A percentile compares a stretch with the other conserved stretches of the same genome.
Conservation (phyloP, 2,329 filamentous ascomycete species). For the Arthrobotrys megalospora region DNA sequence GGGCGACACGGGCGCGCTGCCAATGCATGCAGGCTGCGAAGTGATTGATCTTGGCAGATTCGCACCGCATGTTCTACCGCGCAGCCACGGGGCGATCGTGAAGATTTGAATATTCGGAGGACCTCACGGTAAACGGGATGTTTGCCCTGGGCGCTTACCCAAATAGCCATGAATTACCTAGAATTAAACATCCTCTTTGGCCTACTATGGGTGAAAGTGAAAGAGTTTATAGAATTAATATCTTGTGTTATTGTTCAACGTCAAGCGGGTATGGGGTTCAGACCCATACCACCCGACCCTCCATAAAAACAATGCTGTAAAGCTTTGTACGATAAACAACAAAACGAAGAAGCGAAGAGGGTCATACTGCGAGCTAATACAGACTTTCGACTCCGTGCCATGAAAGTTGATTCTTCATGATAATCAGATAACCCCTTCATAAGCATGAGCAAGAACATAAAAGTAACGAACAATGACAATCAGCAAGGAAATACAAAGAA, state of each 20-base stretch:
- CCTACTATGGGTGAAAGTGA: too few relatives aligned
- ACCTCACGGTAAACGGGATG: not conserved
- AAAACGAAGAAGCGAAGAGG: not conserved
- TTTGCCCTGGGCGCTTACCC: not conserved
- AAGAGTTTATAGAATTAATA: not conserved
- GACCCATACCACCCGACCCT: not conserved
- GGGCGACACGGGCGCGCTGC: slow-evolving; percentile 5
- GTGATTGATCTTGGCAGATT: slow-evolving; percentile 10
- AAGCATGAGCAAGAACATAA: slow-evolving; percentile 9
- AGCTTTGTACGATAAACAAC: not conserved
- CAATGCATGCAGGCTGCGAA: not conserved
- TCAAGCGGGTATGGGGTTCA: not conserved
- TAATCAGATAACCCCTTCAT: slow-evolving; percentile 23
- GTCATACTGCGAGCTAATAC: slow-evolving; percentile 14
- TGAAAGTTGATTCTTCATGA: slow-evolving; percentile 23
- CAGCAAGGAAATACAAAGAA: not conserved
- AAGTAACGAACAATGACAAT: not conserved
- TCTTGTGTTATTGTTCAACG: not conserved
- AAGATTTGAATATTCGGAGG: slow-evolving; percentile 4
- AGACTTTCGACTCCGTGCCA: slow-evolving; percentile 22
- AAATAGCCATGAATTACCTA: too few relatives aligned
- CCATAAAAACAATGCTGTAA: not conserved
- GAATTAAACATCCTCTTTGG: too few relatives aligned
- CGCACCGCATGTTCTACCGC: too few relatives aligned
- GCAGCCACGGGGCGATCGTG: not conserved